Evolutionary conservation across 2,329 filamentous ascomycete genomes (phyloP), one percentile per base, ranked within the genome.

Genomic region (Pseudohalonectria lignicola): DNA sequence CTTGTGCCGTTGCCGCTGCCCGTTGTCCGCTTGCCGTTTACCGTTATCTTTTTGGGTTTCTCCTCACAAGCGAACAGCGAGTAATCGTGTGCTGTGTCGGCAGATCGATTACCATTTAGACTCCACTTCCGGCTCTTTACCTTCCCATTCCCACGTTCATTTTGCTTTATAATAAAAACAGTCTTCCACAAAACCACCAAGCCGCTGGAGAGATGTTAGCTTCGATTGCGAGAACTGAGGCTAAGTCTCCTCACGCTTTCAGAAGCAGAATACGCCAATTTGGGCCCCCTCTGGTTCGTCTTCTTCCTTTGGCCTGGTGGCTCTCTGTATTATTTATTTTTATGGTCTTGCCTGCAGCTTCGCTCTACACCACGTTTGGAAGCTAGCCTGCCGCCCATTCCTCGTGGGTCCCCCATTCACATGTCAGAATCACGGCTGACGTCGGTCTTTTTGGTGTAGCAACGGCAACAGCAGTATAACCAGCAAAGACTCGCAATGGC

Each of bases 401-500:
- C 3, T 26, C 19, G 20, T 26, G 19, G 36, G 25, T 31, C 28
- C n/a, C 19, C 9, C 13, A 20, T 23, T 38, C 36, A 38, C 36
- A 38, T 38, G 36, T 19, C 30, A 33, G 21, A 23, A 38, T 28
- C 4, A 10, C 26, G 13, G 26, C 38, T 39, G 32, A 35, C 31
- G 16, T 25, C n/a, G 17, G 20, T 16, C 28, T 31, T 23, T 25
- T 30, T 21, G 31, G 25, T 20, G 31, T 26, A 31, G 31, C 32
- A 18, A 16, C 13, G 15, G 31, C 38, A 39, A 31, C 32, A 34
- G 29, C 20, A 23, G 31, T 35, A 38, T 38, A 30, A 25, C 18
- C 48, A 59, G 55, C n/a, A n/a, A n/a, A 56, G 39, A 42, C 43
- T 53, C 48, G 48, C 50, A 57, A 77, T 79, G 73, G 68, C 73